These are phyloP conservation scores for Penicillium hesseltinei DNA, from an alignment of 2,329 filamentous ascomycete species.

Conservation along the genomic window DNA sequence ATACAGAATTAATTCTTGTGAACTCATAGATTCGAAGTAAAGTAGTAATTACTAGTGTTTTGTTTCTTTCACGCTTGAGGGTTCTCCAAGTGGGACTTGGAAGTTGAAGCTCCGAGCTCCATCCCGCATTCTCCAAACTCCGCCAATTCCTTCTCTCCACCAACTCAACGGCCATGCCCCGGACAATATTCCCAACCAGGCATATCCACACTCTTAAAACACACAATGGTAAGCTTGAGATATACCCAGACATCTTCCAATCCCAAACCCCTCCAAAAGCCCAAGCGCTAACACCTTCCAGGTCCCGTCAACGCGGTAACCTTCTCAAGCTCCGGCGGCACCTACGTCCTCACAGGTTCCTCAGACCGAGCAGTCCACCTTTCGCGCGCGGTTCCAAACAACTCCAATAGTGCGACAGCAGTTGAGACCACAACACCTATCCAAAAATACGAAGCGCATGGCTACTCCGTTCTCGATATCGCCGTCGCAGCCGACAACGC, in stretches of 20 bases:
- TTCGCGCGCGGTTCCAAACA: constrained; percentile 62
- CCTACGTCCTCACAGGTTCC: constrained; percentile 80
- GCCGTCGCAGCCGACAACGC: constrained; percentile 72
- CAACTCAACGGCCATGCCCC: constrained; percentile 15
- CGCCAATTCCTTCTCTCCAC: constrained; percentile 2
- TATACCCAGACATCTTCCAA: too few species aligned
- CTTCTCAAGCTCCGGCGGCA: constrained; percentile 70
- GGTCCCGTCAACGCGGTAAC: constrained; percentile 70
- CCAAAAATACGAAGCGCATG: constrained; percentile 85
- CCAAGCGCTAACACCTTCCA: constrained; percentile 31
- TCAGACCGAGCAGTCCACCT: constrained; percentile 82
- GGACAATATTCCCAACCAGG: constrained; percentile 38
- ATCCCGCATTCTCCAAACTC: constrained; percentile 10
- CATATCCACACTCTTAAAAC: constrained; percentile 46
- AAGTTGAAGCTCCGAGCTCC: constrained; percentile 13
- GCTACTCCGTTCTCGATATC: constrained; percentile 85
- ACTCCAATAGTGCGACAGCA: constrained; percentile 35
- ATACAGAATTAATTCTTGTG: constrained; percentile 38
- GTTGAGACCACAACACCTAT: constrained; percentile 58
- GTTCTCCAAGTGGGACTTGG: background rate
- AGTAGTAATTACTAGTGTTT: background rate
- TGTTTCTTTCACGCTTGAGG: too few species aligned
- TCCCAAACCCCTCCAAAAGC: background rate
- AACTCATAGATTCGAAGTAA: background rate
- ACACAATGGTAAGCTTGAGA: constrained; percentile 39